A percentile compares a stretch with the other conserved stretches of the same genome.
phyloP scores from a whole-genome alignment of 495 filamentous ascomycete genomes.

The Aspergillus wentii region DNA sequence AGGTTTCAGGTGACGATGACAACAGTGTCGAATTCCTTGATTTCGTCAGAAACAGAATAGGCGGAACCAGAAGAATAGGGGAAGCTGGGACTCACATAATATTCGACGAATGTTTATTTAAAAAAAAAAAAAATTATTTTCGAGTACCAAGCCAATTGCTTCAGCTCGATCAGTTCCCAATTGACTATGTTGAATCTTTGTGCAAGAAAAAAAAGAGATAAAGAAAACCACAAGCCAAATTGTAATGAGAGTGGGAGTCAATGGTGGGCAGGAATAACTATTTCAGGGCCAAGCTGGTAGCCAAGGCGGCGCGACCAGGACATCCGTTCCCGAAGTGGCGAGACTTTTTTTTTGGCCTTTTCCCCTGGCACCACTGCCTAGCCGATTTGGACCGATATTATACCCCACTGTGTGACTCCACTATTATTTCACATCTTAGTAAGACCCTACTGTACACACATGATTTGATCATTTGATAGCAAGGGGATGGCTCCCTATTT shows the following conservation, averaged over 20 bases:
- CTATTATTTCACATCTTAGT: too few species aligned
- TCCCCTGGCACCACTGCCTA: slow-evolving; percentile 33
- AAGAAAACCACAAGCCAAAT: neutral
- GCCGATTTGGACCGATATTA: slow-evolving; percentile 26
- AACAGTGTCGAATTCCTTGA: slow-evolving; percentile 53
- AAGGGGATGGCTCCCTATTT: too few species aligned
- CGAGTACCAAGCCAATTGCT: neutral
- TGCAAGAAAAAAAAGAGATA: neutral
- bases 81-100: slow-evolving; percentile 7
- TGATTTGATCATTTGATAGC: too few species aligned
- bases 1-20: slow-evolving; percentile 52
- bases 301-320: slow-evolving; percentile 12
- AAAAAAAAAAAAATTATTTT: too few species aligned
- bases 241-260: neutral
- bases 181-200: too few species aligned
- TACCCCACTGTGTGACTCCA: slow-evolving; percentile 7
- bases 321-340: slow-evolving; percentile 37
- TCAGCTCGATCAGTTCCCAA: neutral
- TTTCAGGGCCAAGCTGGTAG: slow-evolving; percentile 16
- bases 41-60: slow-evolving; percentile 1
- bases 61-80: neutral
- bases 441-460: too few species aligned
- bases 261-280: slow-evolving; percentile 5
- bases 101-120: too few species aligned
- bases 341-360: slow-evolving; percentile 22